A percentile compares a stretch with the other conserved stretches of the same genome.
Evolutionary conservation across 345 rosid genomes (phyloP).

Genomic region (Eucalyptus decipiens): DNA sequence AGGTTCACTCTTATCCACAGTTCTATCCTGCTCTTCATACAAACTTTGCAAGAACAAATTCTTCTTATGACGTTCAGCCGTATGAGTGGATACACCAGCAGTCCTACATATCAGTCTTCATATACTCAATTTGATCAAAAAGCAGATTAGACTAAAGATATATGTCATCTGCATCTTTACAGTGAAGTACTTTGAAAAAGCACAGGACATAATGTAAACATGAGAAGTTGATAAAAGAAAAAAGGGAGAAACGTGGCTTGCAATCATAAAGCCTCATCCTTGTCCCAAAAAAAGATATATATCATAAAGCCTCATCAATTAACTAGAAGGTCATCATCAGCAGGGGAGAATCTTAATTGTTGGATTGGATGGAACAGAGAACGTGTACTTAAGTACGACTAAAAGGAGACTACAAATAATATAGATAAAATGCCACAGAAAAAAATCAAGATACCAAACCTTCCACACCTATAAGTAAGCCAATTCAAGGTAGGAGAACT

Average conservation of each 20-base stretch:
- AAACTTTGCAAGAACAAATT: conserved; percentile 77
- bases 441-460: not conserved
- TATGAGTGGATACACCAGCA: conserved; percentile 50
- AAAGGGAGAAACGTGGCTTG: not conserved
- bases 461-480: not conserved
- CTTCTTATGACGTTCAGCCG: conserved; percentile 43
- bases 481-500: not conserved
- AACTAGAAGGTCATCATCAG: not conserved
- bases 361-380: not conserved
- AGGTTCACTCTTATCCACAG: conserved; percentile 4
- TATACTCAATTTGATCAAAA: not conserved
- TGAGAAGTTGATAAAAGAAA: not conserved
- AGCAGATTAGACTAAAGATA: not conserved
- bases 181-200: not conserved
- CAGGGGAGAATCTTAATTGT: not conserved
- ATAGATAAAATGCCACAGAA: not conserved
- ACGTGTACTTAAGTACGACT: not conserved
- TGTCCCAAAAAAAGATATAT: no score
- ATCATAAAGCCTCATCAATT: not conserved
- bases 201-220: not conserved
- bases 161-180: not conserved
- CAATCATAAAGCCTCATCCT: not conserved
- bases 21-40: conserved; percentile 30
- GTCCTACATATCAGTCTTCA: conserved; percentile 34
- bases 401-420: not conserved